Evolutionary conservation across 805 yeast genomes (phyloP), one percentile per base, ranked within the genome.

Genomic region (Starmerella kuoi): DNA sequence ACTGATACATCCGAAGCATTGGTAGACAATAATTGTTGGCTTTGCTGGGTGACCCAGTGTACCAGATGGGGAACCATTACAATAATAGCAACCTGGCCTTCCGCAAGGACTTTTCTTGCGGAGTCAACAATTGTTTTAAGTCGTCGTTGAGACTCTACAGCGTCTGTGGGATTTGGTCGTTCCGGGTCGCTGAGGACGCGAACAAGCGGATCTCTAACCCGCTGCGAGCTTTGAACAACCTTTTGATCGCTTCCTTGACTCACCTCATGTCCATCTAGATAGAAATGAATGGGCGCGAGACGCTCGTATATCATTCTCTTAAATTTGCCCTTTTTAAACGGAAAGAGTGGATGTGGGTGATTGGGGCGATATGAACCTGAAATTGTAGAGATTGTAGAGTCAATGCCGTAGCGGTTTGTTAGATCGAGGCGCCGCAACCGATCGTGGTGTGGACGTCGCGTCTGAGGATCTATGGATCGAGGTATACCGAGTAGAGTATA

Each of bases 71-170:
- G 49, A 15, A 40, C 42, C 18, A 44, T 32, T 5, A 44, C 43
- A 20, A 51, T 41, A 11, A 51, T 34, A n/a, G 47, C 49, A 19
- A 38, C 43, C 19, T 51, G 54, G 21, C 35, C 47, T 14, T 28
- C 38, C 17, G 27, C 23, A 2, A 50, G 35, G 3, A 49, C 45
- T 23, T 40, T 40, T 3, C 40, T 39, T 1, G 37, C 45, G 25
- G 45, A 31, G 31, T 49, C 39, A 17, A 34, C 32, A n/a, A 44
- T 31, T 19, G 24, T 33, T 14, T 33, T 36, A 3, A 34, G 35
- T 12, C 43, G 5, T 17, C 39, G 25, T n/a, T 40, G 43, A n/a
- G 43, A 40, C 35, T 40, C 43, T 11, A 21, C 11, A 8, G 34
- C 5, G 7, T 9, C 8, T 9, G 34, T 7, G 20, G 34, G 17